A percentile compares a stretch with the other conserved stretches of the same genome.
Evolutionary conservation across 768 basidiomycete genomes (phyloP).

Genomic region (Amanita pseudoporphyria): DNA sequence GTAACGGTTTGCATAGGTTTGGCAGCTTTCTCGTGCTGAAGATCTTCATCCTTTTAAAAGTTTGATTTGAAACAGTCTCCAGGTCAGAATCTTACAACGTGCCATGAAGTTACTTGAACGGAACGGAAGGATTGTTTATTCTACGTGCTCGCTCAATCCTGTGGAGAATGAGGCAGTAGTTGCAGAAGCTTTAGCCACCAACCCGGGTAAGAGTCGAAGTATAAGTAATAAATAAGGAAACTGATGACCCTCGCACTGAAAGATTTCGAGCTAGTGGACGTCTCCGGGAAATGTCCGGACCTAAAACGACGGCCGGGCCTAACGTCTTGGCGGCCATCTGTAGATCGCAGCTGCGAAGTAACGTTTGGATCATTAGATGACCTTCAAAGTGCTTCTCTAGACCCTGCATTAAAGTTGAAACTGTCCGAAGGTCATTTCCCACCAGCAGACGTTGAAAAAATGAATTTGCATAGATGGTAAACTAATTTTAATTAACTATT

Average conservation of each 20-base stretch:
- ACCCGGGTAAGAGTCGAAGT: slow-evolving; percentile 42
- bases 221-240: background rate
- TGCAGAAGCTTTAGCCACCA: slow-evolving; percentile 65
- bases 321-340: slow-evolving; percentile 67
- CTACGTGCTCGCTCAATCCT: slow-evolving; percentile 95
- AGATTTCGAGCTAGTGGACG: slow-evolving; percentile 78
- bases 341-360: slow-evolving; percentile 39
- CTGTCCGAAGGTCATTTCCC: slow-evolving; percentile 77
- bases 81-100: slow-evolving; percentile 84
- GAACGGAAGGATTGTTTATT: slow-evolving; percentile 92
- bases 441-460: slow-evolving; percentile 45
- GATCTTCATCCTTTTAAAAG: slow-evolving; percentile 5
- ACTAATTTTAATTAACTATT: slow-evolving; percentile 10
- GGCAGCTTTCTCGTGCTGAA: background rate
- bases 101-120: slow-evolving; percentile 82
- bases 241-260: background rate
- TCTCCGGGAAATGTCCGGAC: slow-evolving; percentile 59
- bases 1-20: slow-evolving; percentile 83
- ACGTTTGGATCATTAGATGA: slow-evolving; percentile 53
- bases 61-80: slow-evolving; percentile 45
- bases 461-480: slow-evolving; percentile 70
- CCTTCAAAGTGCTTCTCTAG: slow-evolving; percentile 41
- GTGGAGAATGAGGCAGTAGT: slow-evolving; percentile 97
- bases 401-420: slow-evolving; percentile 45
- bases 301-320: slow-evolving; percentile 72